phyloP scores from a whole-genome alignment of 106 monocot species.

The Vanilla planifolia region DNA sequence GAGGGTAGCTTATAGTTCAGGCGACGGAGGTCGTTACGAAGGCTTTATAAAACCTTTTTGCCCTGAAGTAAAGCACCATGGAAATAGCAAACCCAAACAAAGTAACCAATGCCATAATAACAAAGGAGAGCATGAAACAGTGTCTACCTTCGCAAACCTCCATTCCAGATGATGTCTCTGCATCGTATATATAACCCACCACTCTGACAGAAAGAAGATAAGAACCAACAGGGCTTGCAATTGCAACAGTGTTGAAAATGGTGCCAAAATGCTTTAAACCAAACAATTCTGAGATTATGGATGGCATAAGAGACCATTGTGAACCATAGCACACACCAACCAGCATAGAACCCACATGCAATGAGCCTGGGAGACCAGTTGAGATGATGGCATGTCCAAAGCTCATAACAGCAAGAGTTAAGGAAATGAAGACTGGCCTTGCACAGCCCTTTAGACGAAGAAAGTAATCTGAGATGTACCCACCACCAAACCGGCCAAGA shows the following conservation, averaged over 20 bases:
- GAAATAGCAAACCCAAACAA: conserved; percentile 25
- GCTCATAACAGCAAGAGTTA: conserved; percentile 31
- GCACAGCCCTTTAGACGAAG: conserved; percentile 31
- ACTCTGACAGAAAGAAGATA: conserved; percentile 49
- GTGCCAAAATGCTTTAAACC: conserved; percentile 55
- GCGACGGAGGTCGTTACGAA: too few relatives aligned
- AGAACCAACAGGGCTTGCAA: conserved; percentile 63
- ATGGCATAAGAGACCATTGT: conserved; percentile 47
- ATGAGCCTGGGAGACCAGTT: conserved; percentile 25
- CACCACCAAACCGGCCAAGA: conserved; percentile 56
- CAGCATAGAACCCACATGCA: conserved; percentile 38
- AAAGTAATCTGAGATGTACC: conserved; percentile 70
- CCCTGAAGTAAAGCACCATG: conserved; percentile 24
- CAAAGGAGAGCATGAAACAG: conserved; percentile 52
- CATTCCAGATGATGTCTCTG: conserved; percentile 18
- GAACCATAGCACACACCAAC: conserved; percentile 47
- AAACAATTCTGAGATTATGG: conserved; percentile 43
- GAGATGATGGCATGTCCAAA: conserved; percentile 28
- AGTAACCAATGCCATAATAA: conserved; percentile 34
- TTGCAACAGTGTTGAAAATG: conserved; percentile 69
- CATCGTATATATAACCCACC: conserved; percentile 45
- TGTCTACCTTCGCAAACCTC: conserved; percentile 24
- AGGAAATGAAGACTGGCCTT: conserved; percentile 29
- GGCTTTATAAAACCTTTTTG: conserved; percentile 33
- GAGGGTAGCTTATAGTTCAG: too few relatives aligned